Conservation (phyloP, 2,329 filamentous ascomycete species). For the Fusarium neocosmosporiellum region DNA sequence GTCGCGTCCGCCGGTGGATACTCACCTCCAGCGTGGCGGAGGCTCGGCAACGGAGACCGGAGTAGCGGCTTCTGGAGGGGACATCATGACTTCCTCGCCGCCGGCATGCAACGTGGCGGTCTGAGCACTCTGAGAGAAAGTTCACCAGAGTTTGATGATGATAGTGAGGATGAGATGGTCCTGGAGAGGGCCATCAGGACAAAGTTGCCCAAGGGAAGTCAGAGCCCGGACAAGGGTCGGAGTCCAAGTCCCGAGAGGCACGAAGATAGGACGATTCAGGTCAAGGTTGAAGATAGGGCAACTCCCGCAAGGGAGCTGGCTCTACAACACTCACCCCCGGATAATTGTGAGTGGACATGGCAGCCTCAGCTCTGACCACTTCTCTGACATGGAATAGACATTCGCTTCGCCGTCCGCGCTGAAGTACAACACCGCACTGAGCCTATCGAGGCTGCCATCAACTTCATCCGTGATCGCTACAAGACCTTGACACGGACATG, state of each 20-base stretch:
- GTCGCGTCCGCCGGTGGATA: slow-evolving; percentile 65
- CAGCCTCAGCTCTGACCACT: background rate
- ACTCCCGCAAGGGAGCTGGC: slow-evolving; percentile 39
- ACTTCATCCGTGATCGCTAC: slow-evolving; percentile 70
- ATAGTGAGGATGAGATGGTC: slow-evolving; percentile 54
- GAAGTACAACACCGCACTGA: slow-evolving; percentile 90
- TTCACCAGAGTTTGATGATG: slow-evolving; percentile 40
- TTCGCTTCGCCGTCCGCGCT: slow-evolving; percentile 87
- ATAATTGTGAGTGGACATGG: slow-evolving; percentile 61
- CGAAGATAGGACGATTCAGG: slow-evolving; percentile 53
- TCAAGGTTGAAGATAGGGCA: slow-evolving; percentile 43
- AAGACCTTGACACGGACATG: slow-evolving; percentile 75
- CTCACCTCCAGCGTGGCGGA: slow-evolving; percentile 70
- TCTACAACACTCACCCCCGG: slow-evolving; percentile 46
- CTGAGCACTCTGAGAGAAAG: slow-evolving; percentile 46
- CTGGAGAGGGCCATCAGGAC: slow-evolving; percentile 66
- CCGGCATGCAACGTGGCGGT: slow-evolving; percentile 52
- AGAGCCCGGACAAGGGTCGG: slow-evolving; percentile 65
- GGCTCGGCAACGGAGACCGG: slow-evolving; percentile 68
- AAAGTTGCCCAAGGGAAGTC: slow-evolving; percentile 65
- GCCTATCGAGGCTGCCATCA: slow-evolving; percentile 80
- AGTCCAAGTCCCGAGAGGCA: slow-evolving; percentile 60
- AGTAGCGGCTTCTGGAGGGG: slow-evolving; percentile 70
- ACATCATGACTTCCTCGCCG: slow-evolving; percentile 64
- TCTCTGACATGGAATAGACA: slow-evolving; percentile 66